Base-by-base conservation (phyloP, 805 yeast genomes). In the Crinitomyces ghanaensis region DNA sequence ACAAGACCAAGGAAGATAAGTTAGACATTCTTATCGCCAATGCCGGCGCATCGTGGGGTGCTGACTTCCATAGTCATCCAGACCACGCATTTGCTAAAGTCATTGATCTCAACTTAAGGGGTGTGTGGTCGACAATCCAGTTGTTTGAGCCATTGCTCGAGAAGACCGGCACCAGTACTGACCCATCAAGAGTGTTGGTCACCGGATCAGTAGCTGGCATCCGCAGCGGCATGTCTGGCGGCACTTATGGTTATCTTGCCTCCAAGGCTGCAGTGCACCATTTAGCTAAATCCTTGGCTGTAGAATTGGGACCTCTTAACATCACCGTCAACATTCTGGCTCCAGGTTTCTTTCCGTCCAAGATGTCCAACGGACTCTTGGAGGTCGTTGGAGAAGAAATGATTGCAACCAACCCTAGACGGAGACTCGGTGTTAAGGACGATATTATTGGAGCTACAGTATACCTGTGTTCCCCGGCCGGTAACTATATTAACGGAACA, bases 1-100 rank as follows among this genome's bases (percentile, higher is more conserved):
- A 68, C 11, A 39, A 52, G 11, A 51, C 56, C 36, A 50, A 48
- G 14, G 66, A 68, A 17, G 17, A 47, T 9, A 60, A 64, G 45
- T 63, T 77, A 23, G 73, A 78, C 52, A 74, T 78, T 39, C 62
- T 78, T 41, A 63, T 76, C 45, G 82, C 85, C 31, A 79, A 78
- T 47, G 86, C 88, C 4, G 88, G 88, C 19, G 84, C 85, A 6
- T 57, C 77, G 9, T 78, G 86, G 86, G 86, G 85, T 13, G 76
- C 72, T 1, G 70, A 70, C 8, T 53, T 79, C 31, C 73, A 63
- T 24, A 56, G 58, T 7, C 85, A 79, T 48, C 72, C 82, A 3
- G 72, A 71, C 19, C 39, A 56, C 3, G 83, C 81, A 2, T 52
- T 78, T 43, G 70, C 66, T 43, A 77, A 77, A 51, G 77, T 79